phyloP scores from a whole-genome alignment of 495 filamentous ascomycete genomes.

The Hypoxylon subgilvum region DNA sequence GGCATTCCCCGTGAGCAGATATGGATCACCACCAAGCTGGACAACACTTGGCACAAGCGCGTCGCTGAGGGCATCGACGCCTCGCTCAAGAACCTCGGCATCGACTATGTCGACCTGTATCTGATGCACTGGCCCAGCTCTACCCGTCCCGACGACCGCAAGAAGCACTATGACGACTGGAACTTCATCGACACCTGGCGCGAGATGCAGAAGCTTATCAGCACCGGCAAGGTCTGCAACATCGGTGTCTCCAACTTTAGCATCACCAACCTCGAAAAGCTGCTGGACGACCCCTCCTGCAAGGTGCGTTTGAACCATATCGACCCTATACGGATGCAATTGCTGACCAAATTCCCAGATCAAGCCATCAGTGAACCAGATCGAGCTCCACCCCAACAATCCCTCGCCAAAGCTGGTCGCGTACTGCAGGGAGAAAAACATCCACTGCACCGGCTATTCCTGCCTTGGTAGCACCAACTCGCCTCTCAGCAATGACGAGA shows the following conservation, averaged over 20 bases:
- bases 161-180: slow-evolving; percentile 63
- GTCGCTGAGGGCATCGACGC: slow-evolving; percentile 69
- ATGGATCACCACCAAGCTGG: slow-evolving; percentile 87
- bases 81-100: slow-evolving; percentile 71
- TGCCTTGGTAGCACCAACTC: slow-evolving; percentile 65
- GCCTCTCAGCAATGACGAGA: slow-evolving; percentile 65
- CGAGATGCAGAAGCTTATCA: slow-evolving; percentile 81
- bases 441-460: slow-evolving; percentile 72
- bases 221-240: slow-evolving; percentile 79
- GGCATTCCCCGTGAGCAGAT: slow-evolving; percentile 81
- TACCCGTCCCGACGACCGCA: slow-evolving; percentile 49
- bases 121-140: slow-evolving; percentile 82
- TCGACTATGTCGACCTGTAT: slow-evolving; percentile 83
- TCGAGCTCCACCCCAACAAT: slow-evolving; percentile 87
- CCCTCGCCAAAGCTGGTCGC: slow-evolving; percentile 79
- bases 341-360: slow-evolving; percentile 58
- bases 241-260: slow-evolving; percentile 84
- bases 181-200: slow-evolving; percentile 84
- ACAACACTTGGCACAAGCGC: slow-evolving; percentile 79
- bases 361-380: slow-evolving; percentile 86
- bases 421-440: slow-evolving; percentile 70
- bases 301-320: slow-evolving; percentile 61
- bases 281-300: slow-evolving; percentile 64
- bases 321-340: slow-evolving; percentile 60
- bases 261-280: slow-evolving; percentile 67